Conservation (phyloP, 768 basidiomycete genomes). For the Leccinum arenicola region DNA sequence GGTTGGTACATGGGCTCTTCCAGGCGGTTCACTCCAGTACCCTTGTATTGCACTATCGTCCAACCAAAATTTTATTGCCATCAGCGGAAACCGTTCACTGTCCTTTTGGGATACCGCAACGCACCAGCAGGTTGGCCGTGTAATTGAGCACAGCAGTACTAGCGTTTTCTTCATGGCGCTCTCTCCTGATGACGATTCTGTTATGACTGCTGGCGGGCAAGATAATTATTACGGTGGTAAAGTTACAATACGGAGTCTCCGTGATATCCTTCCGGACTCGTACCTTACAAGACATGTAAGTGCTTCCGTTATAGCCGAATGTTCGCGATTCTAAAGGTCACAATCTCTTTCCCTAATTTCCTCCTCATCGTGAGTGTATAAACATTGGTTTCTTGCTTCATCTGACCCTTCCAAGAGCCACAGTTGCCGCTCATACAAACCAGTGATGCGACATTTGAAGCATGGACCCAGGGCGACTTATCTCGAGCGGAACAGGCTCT, state of each 20-base stretch:
- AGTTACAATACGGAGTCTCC: background rate
- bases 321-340: background rate
- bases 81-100: background rate
- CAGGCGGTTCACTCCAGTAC: background rate
- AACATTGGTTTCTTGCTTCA: rapidly evolving
- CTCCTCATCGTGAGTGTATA: background rate
- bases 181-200: background rate
- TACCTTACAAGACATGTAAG: constrained; percentile 2
- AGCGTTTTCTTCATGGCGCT: background rate
- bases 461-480: background rate
- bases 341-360: no score
- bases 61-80: background rate
- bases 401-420: background rate
- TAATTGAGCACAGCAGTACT: background rate
- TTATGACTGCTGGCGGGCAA: background rate
- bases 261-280: background rate
- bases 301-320: background rate
- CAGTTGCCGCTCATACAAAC: background rate
- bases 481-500: background rate
- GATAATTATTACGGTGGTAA: background rate
- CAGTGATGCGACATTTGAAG: background rate
- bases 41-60: background rate
- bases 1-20: background rate
- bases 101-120: background rate
- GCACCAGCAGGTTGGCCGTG: background rate